These are phyloP conservation scores for Trypanosoma rangeli DNA, from an alignment of 208 protist genomes.

Conservation along the genomic window DNA sequence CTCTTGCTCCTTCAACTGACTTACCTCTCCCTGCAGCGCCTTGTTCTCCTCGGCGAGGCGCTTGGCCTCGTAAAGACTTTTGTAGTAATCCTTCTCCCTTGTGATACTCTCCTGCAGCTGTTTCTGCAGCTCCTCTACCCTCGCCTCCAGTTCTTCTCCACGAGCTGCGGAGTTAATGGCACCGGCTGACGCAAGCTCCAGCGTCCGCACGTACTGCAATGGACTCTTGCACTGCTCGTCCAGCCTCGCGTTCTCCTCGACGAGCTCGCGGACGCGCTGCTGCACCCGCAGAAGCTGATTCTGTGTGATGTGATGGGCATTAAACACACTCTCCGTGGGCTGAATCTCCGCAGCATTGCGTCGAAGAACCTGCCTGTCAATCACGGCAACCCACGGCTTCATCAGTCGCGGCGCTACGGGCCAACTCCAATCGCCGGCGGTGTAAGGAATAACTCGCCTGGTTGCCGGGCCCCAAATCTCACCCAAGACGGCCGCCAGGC, in stretches of 20 bases:
- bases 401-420: background rate
- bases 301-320: constrained; percentile 42
- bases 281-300: constrained; percentile 32
- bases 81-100: constrained; percentile 60
- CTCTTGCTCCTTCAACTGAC: constrained; percentile 29
- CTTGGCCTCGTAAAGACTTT: constrained; percentile 38
- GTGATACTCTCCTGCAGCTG: constrained; percentile 44
- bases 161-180: constrained; percentile 38
- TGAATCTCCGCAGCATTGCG: constrained; percentile 60
- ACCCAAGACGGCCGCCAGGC: constrained; percentile 20
- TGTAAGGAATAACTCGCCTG: background rate
- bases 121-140: constrained; percentile 43
- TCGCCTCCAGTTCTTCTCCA: constrained; percentile 48
- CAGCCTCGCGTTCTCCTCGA: constrained; percentile 38
- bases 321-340: constrained; percentile 45
- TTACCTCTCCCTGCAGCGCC: constrained; percentile 13
- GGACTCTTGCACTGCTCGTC: constrained; percentile 37
- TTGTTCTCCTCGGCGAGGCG: constrained; percentile 27
- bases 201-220: constrained; percentile 39
- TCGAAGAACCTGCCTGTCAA: constrained; percentile 46
- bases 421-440: background rate
- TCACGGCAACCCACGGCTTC: constrained; percentile 14
- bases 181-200: constrained; percentile 49
- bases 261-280: constrained; percentile 34
- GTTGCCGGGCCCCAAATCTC: background rate